These are phyloP conservation scores for Epichloe scottii DNA, from an alignment of 2,329 filamentous ascomycete species.

Conservation along the genomic window DNA sequence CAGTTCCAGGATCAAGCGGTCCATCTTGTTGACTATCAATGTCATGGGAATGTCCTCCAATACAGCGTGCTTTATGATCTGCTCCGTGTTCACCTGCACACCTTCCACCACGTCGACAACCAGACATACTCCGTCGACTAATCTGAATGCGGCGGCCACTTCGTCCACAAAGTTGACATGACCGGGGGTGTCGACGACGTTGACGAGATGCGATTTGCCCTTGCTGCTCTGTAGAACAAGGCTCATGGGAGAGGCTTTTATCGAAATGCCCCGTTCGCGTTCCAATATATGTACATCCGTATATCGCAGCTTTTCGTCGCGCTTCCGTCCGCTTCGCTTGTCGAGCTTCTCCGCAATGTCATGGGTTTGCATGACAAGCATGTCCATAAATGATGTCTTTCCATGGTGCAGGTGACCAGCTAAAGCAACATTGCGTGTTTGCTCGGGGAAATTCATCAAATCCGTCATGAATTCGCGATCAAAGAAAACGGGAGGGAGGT, in stretches of 20 bases:
- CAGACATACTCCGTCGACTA: constrained; percentile 85
- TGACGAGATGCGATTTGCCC: constrained; percentile 89
- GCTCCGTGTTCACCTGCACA: constrained; percentile 96
- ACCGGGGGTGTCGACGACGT: constrained; percentile 89
- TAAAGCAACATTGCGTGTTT: constrained; percentile 84
- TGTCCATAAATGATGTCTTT: constrained; percentile 97
- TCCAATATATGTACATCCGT: constrained; percentile 87
- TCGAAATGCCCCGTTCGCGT: constrained; percentile 76
- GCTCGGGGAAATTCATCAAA: constrained; percentile 89
- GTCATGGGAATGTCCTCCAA: constrained; percentile 81
- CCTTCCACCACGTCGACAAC: constrained; percentile 96
- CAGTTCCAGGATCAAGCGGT: constrained; percentile 83
- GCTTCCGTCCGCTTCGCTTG: constrained; percentile 65
- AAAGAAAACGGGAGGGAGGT: constrained; percentile 79
- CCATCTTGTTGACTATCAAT: constrained; percentile 93
- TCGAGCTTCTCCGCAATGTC: constrained; percentile 70
- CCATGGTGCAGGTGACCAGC: constrained; percentile 93
- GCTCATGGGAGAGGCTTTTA: constrained; percentile 92
- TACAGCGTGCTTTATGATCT: constrained; percentile 92
- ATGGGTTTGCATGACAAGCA: constrained; percentile 92
- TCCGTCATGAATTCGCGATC: constrained; percentile 89
- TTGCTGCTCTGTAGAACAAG: constrained; percentile 77
- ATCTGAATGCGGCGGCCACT: constrained; percentile 72
- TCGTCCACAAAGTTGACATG: constrained; percentile 99
- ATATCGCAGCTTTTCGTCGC: constrained; percentile 85